Percentiles rank a stretch among this genome's conserved stretches.
These are phyloP conservation scores for Acer yangbiense DNA, from an alignment of 345 rosid genomes.

Conservation along the genomic window DNA sequence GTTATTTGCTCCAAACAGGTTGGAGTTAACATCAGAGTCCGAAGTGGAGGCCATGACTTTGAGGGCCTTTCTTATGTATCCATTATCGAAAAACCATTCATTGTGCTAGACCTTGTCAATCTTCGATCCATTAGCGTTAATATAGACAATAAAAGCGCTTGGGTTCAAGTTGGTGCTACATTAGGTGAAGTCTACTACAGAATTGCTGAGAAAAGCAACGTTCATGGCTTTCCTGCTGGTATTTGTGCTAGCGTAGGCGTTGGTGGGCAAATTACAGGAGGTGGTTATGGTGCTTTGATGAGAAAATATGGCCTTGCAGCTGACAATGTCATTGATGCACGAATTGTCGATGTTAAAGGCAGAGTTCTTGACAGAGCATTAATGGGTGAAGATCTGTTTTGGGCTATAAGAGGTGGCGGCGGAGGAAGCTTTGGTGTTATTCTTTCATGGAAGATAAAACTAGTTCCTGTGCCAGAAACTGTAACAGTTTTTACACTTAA, in stretches of 20 bases:
- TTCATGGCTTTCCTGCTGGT: constrained; percentile 40
- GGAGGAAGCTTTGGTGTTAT: constrained; percentile 8
- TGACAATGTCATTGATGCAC: constrained; percentile 44
- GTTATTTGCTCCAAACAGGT: constrained; percentile 30
- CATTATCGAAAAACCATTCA: constrained; percentile 14
- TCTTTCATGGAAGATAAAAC: background rate
- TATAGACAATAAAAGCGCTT: background rate
- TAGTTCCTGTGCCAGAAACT: background rate
- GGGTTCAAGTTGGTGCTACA: constrained; percentile 15
- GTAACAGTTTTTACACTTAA: constrained; percentile 31
- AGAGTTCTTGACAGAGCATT: constrained; percentile 31
- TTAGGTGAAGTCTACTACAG: constrained; percentile 39
- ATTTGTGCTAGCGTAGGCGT: constrained; percentile 38
- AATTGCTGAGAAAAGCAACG: constrained; percentile 30
- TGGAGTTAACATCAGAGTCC: constrained; percentile 32
- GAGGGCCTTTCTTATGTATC: constrained; percentile 41
- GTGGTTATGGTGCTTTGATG: constrained; percentile 29
- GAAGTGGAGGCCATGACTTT: constrained; percentile 44
- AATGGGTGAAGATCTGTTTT: constrained; percentile 23
- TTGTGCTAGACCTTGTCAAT: background rate
- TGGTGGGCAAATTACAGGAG: constrained; percentile 36
- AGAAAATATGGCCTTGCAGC: constrained; percentile 39
- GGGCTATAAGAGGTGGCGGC: constrained; percentile 11
- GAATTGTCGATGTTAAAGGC: constrained; percentile 34
- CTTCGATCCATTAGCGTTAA: background rate